These are phyloP conservation scores for Fusarium pseudograminearum DNA, from an alignment of 2,329 filamentous ascomycete species.

Conservation along the genomic window DNA sequence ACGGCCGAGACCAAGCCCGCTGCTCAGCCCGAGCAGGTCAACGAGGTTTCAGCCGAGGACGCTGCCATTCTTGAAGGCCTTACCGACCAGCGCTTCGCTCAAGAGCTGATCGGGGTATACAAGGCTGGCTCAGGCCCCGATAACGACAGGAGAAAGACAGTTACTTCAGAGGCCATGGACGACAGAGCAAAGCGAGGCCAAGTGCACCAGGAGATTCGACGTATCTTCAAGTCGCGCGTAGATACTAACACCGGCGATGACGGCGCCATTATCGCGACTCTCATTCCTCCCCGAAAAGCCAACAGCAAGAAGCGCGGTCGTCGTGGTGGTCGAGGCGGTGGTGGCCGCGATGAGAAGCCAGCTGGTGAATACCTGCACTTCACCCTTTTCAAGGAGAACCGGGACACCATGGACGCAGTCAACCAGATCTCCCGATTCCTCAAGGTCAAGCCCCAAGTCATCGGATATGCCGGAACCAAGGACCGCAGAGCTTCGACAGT, in stretches of 20 bases:
- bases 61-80: constrained; percentile 55
- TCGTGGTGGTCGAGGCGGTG: constrained; percentile 41
- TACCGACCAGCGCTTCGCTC: constrained; percentile 55
- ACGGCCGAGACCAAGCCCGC: constrained; percentile 28
- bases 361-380: constrained; percentile 87
- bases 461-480: constrained; percentile 86
- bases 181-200: constrained; percentile 61
- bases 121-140: constrained; percentile 51
- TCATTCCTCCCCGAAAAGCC: constrained; percentile 63
- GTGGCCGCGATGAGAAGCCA: constrained; percentile 50
- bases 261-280: constrained; percentile 73
- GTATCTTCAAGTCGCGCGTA: constrained; percentile 81
- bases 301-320: constrained; percentile 49
- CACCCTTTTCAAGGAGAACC: constrained; percentile 95
- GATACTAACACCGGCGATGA: constrained; percentile 75
- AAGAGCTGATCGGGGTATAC: constrained; percentile 58
- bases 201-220: constrained; percentile 74
- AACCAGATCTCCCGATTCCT: constrained; percentile 80
- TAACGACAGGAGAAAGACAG: constrained; percentile 48
- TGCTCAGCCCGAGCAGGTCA: constrained; percentile 35
- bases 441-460: constrained; percentile 79
- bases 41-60: constrained; percentile 52
- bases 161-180: constrained; percentile 57
- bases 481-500: constrained; percentile 88
- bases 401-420: constrained; percentile 93